Evolutionary conservation across 176 grass and related monocot species (phyloP), one percentile per base, ranked within the genome.

Genomic region (Neostapfia colusana): DNA sequence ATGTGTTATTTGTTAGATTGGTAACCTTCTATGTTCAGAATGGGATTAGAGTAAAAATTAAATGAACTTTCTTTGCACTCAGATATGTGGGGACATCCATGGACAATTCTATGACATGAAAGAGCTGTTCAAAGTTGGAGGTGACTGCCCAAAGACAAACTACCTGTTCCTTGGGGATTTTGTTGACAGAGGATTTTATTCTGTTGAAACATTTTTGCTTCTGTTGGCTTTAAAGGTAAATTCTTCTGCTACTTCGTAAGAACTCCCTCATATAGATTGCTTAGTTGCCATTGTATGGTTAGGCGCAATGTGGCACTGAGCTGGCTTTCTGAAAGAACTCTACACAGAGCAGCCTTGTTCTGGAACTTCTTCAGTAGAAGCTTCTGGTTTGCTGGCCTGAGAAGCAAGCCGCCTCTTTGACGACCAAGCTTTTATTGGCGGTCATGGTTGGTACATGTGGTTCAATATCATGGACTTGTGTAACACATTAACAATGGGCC

Each of bases 21-120:
- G 15, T 65, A 51, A 53, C 3, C 31, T 31, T 74, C 5, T 41
- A 43, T 64, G 17, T 74, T 78, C 69, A 61, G 5, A 70, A 84
- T 63, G 49, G 18, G 44, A 84, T 80, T 75, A 16, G 27, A 69
- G 38, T 14, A 82, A 78, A 2, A 82, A 62, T 1, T 62, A 34
- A 26, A 58, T 46, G 31, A 54, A 37, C 36, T 46, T 79, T 64
- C 31, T 64, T 66, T 79, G 28, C 46, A 74, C 43, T 71, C 83
- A 99, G 95, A 99, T 99, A 85, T 99, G 95, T 85, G 95, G 95
- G 73, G 95, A 99, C 63, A 99, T 99, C 76, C 95, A 99, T 75
- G 95, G 95, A 38, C 95, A 99, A 38, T 99, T 99, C 62, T 99
- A 99, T 77, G 95, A 99, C 80, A 99, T 99, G 95, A 99, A 99